phyloP scores from a whole-genome alignment of 495 filamentous ascomycete species.

The Penicillium ochrochloron region DNA sequence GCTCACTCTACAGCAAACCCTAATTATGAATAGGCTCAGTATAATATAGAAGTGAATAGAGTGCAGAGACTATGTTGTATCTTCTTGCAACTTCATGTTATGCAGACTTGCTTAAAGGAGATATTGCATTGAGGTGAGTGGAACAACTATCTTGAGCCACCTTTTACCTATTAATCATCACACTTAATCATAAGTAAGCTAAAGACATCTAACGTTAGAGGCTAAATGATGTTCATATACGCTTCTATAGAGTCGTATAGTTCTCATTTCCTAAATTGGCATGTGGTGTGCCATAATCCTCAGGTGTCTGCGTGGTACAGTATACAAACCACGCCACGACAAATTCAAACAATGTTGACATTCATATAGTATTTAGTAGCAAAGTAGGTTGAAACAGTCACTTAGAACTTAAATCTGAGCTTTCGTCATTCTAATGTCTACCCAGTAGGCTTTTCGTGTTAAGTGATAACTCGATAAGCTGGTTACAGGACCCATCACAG shows the following conservation, averaged over 20 bases:
- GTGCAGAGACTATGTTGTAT: too few relatives aligned
- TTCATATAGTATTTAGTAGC: too few relatives aligned
- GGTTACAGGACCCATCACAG: not conserved
- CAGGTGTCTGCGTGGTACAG: not conserved
- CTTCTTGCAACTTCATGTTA: too few relatives aligned
- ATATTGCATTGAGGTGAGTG: not conserved
- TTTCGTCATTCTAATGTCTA: not conserved
- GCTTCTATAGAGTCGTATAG: not conserved
- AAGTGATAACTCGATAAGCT: not conserved
- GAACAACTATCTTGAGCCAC: not conserved
- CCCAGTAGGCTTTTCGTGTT: not conserved
- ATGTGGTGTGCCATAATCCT: not conserved
- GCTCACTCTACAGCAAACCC: not conserved
- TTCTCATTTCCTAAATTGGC: constrained; percentile 6
- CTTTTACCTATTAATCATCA: too few relatives aligned
- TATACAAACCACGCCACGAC: not conserved
- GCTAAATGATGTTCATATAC: not conserved
- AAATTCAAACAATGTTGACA: not conserved
- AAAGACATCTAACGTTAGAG: not conserved
- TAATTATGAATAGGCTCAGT: not conserved
- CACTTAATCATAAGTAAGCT: not conserved
- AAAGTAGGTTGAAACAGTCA: not conserved
- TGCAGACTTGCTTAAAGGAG: too few relatives aligned
- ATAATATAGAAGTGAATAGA: not conserved
- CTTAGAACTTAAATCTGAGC: not conserved